Evolutionary conservation across 768 basidiomycete genomes (phyloP), one percentile per base, ranked within the genome.

Genomic region (Chiua virens): DNA sequence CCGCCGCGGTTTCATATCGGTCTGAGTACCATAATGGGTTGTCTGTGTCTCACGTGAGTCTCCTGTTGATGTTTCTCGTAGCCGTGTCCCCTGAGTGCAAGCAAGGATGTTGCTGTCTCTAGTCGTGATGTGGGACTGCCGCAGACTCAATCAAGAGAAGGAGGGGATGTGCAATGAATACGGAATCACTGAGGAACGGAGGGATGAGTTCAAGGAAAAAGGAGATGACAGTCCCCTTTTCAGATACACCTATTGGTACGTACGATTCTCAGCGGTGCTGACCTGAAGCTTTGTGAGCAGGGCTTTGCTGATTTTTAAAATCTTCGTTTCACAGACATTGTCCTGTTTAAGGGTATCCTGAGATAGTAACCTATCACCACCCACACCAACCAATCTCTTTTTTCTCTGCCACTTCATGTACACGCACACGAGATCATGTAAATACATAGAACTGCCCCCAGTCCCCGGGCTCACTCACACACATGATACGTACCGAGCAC

Each of bases 171-270:
- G 82, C 51, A 62, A 60, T 5, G 70, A 70, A 14, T 67, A 75
- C 42, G 73, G 72, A 5, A 78, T 85, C 42, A 70, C 72, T 20
- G 62, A 68, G 5, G 71, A 64, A 23, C 64, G 66, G 27, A 61
- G 58, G 30, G 66, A 66, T 13, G 72, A 77, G 32, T 82, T 76
- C 47, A 63, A 53, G 21, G 69, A 79, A 3, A 59, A 76, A 51
- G 83, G 79, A 4, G 79, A 79, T 56, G 72, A 75, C 45, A 79
- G 78, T 41, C 83, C 82, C 23, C 60, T 83, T 42, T 84, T 81
- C 70, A 74, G 77, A 75, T 69, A 66, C 8, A 45, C 57, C 3
- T 37, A 64, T 13, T 67, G 57, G 49, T 25, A 20, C 45, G 14
- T 7, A 5, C 28, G 14, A 30, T 10, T 20, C 22, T n/a, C 45